Conservation (phyloP, 768 basidiomycete species). For the Strobilomyces dryophilus region DNA sequence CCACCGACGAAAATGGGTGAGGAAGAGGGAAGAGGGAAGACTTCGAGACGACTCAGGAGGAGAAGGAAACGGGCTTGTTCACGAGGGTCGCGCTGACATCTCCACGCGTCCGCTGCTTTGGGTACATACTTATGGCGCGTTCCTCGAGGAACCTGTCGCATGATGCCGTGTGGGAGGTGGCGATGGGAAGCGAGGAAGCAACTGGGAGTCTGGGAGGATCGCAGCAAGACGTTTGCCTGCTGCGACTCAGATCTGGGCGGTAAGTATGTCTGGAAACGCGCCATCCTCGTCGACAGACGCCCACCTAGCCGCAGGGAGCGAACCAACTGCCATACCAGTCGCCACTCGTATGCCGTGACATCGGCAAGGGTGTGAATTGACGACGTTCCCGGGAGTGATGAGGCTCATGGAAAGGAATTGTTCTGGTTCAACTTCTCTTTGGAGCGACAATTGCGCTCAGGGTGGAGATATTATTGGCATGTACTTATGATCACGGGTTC, state of each 20-base stretch:
- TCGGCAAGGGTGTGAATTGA: not conserved
- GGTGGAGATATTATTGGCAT: not conserved
- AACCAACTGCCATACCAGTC: no score
- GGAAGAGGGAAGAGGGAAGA: no score
- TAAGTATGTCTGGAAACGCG: not conserved
- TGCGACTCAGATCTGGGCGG: not conserved
- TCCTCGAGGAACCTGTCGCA: not conserved
- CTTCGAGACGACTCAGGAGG: no score
- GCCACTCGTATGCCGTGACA: no score
- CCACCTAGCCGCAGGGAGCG: no score
- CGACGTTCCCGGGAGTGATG: not conserved
- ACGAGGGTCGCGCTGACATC: no score
- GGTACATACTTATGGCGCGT: not conserved
- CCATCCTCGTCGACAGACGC: no score
- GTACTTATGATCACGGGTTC: not conserved
- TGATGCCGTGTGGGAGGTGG: not conserved
- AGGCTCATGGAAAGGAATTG: no score
- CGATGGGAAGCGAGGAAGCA: not conserved
- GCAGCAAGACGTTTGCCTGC: not conserved
- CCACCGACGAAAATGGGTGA: no score
- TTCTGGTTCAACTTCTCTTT: not conserved
- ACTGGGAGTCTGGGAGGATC: not conserved
- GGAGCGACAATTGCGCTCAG: not conserved
- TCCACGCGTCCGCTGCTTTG: not conserved
- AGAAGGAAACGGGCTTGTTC: no score